A percentile compares a stretch with the other conserved stretches of the same genome.
phyloP scores from a whole-genome alignment of 2,329 filamentous ascomycete species.

The Fusarium scirpi region DNA sequence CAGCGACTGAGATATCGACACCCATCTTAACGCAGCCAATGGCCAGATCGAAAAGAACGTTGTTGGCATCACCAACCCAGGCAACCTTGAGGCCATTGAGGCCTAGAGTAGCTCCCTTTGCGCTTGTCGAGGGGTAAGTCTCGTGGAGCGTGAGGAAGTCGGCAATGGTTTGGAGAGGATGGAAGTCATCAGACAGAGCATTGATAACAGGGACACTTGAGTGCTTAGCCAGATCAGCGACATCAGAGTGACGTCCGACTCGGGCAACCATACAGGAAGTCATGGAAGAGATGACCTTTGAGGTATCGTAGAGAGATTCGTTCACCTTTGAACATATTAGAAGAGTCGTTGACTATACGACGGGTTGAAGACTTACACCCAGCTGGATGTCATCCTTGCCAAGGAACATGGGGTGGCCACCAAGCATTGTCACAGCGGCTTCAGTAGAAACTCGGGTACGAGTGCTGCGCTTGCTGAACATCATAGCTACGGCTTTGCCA shows the following conservation, averaged over 20 bases:
- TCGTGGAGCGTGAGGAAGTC: slow-evolving; percentile 94
- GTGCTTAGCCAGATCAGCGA: slow-evolving; percentile 75
- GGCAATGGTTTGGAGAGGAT: slow-evolving; percentile 93
- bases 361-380: slow-evolving; percentile 67
- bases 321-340: slow-evolving; percentile 71
- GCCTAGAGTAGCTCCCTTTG: slow-evolving; percentile 65
- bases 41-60: slow-evolving; percentile 93
- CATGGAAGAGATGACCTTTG: slow-evolving; percentile 94
- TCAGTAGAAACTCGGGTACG: slow-evolving; percentile 94
- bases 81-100: slow-evolving; percentile 89
- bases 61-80: slow-evolving; percentile 97
- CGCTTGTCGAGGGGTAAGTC: slow-evolving; percentile 67
- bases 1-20: slow-evolving; percentile 86
- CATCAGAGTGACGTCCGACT: slow-evolving; percentile 81
- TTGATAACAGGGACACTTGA: slow-evolving; percentile 87
- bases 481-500: slow-evolving; percentile 89
- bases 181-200: slow-evolving; percentile 88
- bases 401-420: slow-evolving; percentile 95
- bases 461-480: slow-evolving; percentile 96
- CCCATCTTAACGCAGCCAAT: slow-evolving; percentile 90
- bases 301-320: slow-evolving; percentile 93
- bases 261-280: slow-evolving; percentile 85
- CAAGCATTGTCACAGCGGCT: slow-evolving; percentile 86
- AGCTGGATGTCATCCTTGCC: slow-evolving; percentile 97
- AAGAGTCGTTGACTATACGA: not conserved